A percentile compares a stretch with the other conserved stretches of the same genome.
These are phyloP conservation scores for Dictyostelium discoideum DNA, from an alignment of 78 protist species.

Conservation along the genomic window DNA sequence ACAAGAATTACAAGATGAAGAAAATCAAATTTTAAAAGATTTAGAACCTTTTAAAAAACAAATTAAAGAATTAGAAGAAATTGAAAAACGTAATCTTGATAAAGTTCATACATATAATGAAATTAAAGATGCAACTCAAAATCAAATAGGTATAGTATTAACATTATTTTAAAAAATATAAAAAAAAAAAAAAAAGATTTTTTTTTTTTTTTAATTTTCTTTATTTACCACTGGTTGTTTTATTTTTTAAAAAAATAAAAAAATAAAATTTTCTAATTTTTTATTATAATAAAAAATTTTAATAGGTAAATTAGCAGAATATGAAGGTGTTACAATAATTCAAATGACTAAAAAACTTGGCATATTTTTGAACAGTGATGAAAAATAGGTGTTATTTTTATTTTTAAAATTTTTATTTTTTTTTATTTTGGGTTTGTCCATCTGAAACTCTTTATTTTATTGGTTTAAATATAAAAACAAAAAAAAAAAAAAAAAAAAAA, in stretches of 20 bases:
- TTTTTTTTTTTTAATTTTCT: too few relatives aligned
- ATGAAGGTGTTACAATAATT: neutral
- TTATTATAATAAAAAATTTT: too few relatives aligned
- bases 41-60: neutral
- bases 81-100: neutral
- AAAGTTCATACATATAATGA: slow-evolving; percentile 7
- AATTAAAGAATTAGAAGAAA: neutral
- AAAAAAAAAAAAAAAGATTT: too few relatives aligned
- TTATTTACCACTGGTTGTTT: too few relatives aligned
- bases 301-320: neutral
- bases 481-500: too few relatives aligned
- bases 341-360: slow-evolving; percentile 2
- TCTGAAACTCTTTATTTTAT: too few relatives aligned
- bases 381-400: neutral
- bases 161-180: too few relatives aligned
- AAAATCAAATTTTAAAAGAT: neutral
- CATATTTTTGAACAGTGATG: neutral
- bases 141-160: neutral
- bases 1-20: neutral
- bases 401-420: too few relatives aligned
- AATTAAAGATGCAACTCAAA: slow-evolving; percentile 9
- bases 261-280: too few relatives aligned
- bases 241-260: too few relatives aligned
- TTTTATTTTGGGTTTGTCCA: neutral
- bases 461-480: too few relatives aligned